Conservation (phyloP, 116 monocot species). For the Posidonia oceanica region DNA sequence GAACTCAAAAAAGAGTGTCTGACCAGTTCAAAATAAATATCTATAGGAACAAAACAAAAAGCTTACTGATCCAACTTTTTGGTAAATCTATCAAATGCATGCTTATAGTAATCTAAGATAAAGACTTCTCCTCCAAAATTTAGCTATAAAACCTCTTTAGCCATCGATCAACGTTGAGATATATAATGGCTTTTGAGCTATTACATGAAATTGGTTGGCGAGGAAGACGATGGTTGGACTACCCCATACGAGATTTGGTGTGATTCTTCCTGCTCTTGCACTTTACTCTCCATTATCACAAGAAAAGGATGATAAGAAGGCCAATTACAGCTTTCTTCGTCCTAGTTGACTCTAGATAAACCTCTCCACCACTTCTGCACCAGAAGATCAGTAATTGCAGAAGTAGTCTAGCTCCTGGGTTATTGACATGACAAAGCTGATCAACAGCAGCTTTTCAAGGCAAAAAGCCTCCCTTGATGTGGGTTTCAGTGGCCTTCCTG, state of each 20-base stretch:
- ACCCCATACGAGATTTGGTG: slow-evolving; percentile 54
- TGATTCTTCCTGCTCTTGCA: slow-evolving; percentile 20
- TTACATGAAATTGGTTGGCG: slow-evolving; percentile 60
- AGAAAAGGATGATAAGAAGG: neutral
- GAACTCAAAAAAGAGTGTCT: too few species aligned
- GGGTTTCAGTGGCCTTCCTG: neutral
- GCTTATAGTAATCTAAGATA: too few species aligned
- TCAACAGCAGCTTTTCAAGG: neutral
- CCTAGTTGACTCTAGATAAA: neutral
- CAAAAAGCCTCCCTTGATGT: neutral
- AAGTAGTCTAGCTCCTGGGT: neutral
- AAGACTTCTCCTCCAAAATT: neutral
- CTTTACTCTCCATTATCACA: neutral
- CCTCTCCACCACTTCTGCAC: neutral
- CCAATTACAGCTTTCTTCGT: neutral
- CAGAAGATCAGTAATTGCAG: neutral
- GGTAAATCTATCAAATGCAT: too few species aligned
- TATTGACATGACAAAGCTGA: neutral
- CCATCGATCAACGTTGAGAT: too few species aligned
- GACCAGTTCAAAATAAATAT: too few species aligned
- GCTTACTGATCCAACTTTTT: too few species aligned
- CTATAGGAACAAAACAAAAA: too few species aligned
- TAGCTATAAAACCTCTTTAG: neutral
- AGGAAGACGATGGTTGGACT: slow-evolving; percentile 47
- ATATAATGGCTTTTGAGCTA: neutral